phyloP scores from a whole-genome alignment of 768 basidiomycete species.

The Naganishia antarctica region DNA sequence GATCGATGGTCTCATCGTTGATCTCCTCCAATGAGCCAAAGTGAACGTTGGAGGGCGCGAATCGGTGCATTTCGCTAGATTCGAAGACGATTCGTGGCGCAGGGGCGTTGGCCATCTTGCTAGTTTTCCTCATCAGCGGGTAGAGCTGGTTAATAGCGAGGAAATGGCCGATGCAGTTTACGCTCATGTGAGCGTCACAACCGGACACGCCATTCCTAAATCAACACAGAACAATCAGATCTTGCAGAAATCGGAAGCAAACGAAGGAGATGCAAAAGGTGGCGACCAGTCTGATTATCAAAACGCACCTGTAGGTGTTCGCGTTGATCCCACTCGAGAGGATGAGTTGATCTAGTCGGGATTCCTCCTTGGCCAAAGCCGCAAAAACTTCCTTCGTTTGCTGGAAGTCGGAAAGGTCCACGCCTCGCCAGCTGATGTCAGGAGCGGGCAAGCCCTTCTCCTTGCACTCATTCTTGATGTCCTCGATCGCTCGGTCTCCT shows the following conservation, averaged over 20 bases:
- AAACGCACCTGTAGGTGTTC: conserved; percentile 35
- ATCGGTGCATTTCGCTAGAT: conserved; percentile 51
- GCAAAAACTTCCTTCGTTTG: conserved; percentile 42
- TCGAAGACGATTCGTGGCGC: conserved; percentile 52
- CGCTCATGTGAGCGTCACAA: conserved; percentile 38
- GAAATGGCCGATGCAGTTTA: conserved; percentile 50
- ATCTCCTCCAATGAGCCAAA: conserved; percentile 52
- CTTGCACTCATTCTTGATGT: conserved; percentile 37
- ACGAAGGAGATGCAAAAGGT: too few relatives aligned
- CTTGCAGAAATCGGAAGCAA: too few relatives aligned
- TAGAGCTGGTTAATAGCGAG: conserved; percentile 53
- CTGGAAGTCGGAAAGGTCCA: conserved; percentile 40
- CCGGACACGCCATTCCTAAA: conserved; percentile 28
- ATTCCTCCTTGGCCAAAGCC: conserved; percentile 32
- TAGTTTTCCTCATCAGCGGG: conserved; percentile 50
- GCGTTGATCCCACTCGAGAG: conserved; percentile 41
- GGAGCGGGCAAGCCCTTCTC: conserved; percentile 32
- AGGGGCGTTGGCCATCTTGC: conserved; percentile 36
- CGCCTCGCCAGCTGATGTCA: conserved; percentile 37
- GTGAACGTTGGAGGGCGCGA: conserved; percentile 46
- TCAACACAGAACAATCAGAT: background rate
- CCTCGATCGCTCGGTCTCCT: conserved; percentile 42
- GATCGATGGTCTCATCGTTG: conserved; percentile 46
- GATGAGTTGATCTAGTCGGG: conserved; percentile 42
- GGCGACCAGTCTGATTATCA: too few relatives aligned